phyloP scores from a whole-genome alignment of 1,284 basidiomycete species.

The Peniophora sp. region DNA sequence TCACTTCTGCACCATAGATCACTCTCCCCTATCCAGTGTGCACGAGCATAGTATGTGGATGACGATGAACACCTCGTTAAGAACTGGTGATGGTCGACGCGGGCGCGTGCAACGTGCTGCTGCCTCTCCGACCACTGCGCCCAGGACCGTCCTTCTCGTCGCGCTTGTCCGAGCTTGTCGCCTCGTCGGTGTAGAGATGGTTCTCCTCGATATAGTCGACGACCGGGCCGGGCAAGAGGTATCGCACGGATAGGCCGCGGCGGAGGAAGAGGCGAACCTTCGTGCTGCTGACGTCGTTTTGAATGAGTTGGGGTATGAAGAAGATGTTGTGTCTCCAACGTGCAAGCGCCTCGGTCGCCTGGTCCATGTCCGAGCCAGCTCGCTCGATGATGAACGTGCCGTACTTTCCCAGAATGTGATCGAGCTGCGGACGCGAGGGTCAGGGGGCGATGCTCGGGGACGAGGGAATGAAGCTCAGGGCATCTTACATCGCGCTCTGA shows the following conservation, averaged over 20 bases:
- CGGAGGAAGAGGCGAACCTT: conserved; percentile 90
- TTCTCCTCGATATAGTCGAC: conserved; percentile 92
- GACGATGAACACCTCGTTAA: too few species aligned
- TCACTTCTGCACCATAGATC: too few species aligned
- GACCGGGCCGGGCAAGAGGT: conserved; percentile 86
- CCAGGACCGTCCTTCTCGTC: conserved; percentile 34
- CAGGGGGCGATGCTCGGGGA: conserved; percentile 1
- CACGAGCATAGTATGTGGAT: too few species aligned
- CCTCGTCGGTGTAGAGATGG: conserved; percentile 65
- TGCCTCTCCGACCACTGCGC: background rate
- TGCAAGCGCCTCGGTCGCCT: conserved; percentile 68
- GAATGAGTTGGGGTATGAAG: conserved; percentile 92
- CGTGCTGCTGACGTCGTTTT: conserved; percentile 97
- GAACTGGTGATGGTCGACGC: too few species aligned
- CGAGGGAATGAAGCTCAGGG: conserved; percentile 4
- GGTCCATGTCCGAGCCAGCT: conserved; percentile 87
- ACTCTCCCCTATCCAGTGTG: too few species aligned
- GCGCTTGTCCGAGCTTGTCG: conserved; percentile 27
- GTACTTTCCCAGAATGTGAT: conserved; percentile 92
- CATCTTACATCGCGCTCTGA: conserved; percentile 78
- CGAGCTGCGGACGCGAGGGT: conserved; percentile 47
- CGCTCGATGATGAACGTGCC: conserved; percentile 95
- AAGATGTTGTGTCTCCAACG: conserved; percentile 88
- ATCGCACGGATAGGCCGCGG: conserved; percentile 90
- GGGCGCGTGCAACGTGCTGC: conserved; percentile 1